A percentile compares a stretch with the other conserved stretches of the same genome.
Evolutionary conservation across 1,284 basidiomycete genomes (phyloP).

Genomic region (Sanguinoderma infundibulare): DNA sequence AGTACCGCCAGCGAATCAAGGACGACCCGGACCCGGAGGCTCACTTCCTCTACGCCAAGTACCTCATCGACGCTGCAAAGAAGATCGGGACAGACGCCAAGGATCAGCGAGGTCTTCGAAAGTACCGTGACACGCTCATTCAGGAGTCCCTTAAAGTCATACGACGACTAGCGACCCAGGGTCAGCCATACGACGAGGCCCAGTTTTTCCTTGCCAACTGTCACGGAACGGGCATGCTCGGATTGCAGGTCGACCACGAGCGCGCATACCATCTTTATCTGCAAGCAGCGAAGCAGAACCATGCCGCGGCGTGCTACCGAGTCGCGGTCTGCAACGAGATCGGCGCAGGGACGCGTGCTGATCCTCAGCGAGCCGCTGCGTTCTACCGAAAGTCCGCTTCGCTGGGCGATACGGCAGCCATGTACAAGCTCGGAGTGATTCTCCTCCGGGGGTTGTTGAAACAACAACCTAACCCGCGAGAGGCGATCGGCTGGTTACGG

Average conservation of each 20-base stretch:
- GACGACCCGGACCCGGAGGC: slow-evolving; percentile 97
- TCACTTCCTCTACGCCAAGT: slow-evolving; percentile 98
- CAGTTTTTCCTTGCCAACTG: slow-evolving; percentile 99
- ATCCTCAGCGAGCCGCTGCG: slow-evolving; percentile 87
- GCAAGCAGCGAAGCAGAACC: slow-evolving; percentile 97
- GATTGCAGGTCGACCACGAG: slow-evolving; percentile 95
- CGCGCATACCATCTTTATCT: slow-evolving; percentile 98
- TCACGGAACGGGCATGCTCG: slow-evolving; percentile 93
- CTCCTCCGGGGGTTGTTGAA: slow-evolving; percentile 86
- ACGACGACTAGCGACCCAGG: slow-evolving; percentile 89
- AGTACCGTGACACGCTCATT: slow-evolving; percentile 90
- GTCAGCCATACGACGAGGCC: slow-evolving; percentile 92
- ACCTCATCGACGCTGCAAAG: slow-evolving; percentile 98
- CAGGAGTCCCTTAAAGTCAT: slow-evolving; percentile 92
- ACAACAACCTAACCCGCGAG: slow-evolving; percentile 86
- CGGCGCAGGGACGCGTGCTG: slow-evolving; percentile 95
- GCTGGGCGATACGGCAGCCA: slow-evolving; percentile 95
- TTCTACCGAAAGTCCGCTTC: slow-evolving; percentile 98
- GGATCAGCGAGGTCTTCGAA: slow-evolving; percentile 83
- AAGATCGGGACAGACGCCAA: slow-evolving; percentile 76
- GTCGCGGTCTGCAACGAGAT: slow-evolving; percentile 99
- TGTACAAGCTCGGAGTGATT: slow-evolving; percentile 99
- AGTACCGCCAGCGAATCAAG: slow-evolving; percentile 97
- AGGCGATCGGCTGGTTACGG: slow-evolving; percentile 94
- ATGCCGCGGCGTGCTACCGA: slow-evolving; percentile 93